These are phyloP conservation scores for Candida sanyaensis DNA, from an alignment of 1,139 yeast species.

Conservation along the genomic window DNA sequence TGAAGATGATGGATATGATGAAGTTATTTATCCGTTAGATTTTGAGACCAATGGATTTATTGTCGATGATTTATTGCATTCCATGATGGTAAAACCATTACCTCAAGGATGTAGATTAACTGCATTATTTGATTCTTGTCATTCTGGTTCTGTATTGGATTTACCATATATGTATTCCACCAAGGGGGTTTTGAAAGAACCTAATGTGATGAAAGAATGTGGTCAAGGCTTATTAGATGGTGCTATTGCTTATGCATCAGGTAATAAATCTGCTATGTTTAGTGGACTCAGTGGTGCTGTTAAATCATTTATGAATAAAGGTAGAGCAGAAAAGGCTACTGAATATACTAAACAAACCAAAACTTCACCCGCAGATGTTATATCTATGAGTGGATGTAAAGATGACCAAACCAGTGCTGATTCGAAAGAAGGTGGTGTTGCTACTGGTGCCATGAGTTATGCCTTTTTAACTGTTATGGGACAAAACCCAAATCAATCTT, in stretches of 20 bases:
- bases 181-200: slow-evolving; percentile 88
- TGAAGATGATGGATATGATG: slow-evolving; percentile 88
- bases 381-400: slow-evolving; percentile 86
- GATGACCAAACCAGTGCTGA: slow-evolving; percentile 85
- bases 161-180: slow-evolving; percentile 89
- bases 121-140: slow-evolving; percentile 90
- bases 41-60: slow-evolving; percentile 73
- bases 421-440: slow-evolving; percentile 71
- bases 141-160: slow-evolving; percentile 89
- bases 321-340: slow-evolving; percentile 23
- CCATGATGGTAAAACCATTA: slow-evolving; percentile 72
- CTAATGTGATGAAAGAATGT: slow-evolving; percentile 82
- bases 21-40: slow-evolving; percentile 89
- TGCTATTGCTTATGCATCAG: slow-evolving; percentile 69
- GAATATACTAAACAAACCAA: slow-evolving; percentile 50
- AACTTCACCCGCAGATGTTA: slow-evolving; percentile 86
- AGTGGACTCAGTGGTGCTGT: slow-evolving; percentile 49
- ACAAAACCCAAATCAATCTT: slow-evolving; percentile 71
- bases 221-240: slow-evolving; percentile 76
- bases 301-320: slow-evolving; percentile 36
- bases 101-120: slow-evolving; percentile 86
- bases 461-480: slow-evolving; percentile 76
- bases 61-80: slow-evolving; percentile 85
- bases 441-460: slow-evolving; percentile 95
- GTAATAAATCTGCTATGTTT: slow-evolving; percentile 60